phyloP scores from a whole-genome alignment of 176 grass and related monocot species.

The Zoysia pacifica region DNA sequence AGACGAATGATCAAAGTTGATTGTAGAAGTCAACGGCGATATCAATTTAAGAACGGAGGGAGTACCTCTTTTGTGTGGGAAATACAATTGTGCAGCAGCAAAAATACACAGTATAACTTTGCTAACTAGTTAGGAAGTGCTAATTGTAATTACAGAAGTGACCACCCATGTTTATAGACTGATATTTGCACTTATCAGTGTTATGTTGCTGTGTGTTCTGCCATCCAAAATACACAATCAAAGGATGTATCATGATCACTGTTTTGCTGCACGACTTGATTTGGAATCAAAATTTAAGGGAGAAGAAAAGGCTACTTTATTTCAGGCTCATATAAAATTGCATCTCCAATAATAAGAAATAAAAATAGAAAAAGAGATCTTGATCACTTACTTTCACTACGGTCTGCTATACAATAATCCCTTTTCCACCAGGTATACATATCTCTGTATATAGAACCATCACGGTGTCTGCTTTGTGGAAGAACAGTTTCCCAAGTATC shows the following conservation, averaged over 20 bases:
- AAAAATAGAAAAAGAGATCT: background rate
- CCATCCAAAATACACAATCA: background rate
- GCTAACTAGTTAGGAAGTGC: background rate
- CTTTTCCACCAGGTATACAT: background rate
- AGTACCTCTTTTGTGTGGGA: too few species aligned
- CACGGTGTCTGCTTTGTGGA: constrained; percentile 7
- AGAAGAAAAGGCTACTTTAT: background rate
- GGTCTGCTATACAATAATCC: background rate
- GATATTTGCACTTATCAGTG: background rate
- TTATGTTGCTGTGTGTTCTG: background rate
- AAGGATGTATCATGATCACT: background rate
- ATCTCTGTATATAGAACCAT: constrained; percentile 7
- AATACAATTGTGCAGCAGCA: background rate
- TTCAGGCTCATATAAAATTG: background rate
- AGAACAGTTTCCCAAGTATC: background rate
- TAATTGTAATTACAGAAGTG: background rate
- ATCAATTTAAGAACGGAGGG: too few species aligned
- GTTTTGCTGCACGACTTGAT: background rate
- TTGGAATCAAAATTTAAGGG: background rate
- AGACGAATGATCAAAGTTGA: too few species aligned
- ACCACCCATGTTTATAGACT: background rate
- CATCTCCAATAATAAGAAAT: background rate
- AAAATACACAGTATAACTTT: background rate
- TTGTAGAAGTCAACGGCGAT: too few species aligned
- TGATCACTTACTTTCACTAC: background rate